Percentiles rank a stretch among this genome's conserved stretches.
Evolutionary conservation across 345 rosid species (phyloP).

Genomic region (Moricandia moricandioides): DNA sequence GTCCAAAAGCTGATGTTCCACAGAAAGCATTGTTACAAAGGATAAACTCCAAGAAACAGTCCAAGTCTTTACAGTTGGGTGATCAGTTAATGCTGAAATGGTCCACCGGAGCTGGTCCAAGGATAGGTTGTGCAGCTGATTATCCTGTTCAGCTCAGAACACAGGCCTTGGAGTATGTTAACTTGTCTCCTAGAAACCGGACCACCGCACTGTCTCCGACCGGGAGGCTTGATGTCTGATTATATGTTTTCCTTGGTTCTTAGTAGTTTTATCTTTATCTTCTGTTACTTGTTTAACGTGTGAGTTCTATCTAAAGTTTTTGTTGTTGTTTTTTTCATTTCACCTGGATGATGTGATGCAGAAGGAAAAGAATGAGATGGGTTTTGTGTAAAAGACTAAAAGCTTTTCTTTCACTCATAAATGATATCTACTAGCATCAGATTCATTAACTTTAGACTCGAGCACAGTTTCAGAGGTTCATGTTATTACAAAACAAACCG

Average conservation of each 20-base stretch:
- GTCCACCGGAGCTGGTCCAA: conserved; percentile 84
- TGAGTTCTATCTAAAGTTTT: conserved; percentile 10
- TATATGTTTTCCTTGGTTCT: background rate
- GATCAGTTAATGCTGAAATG: conserved; percentile 75
- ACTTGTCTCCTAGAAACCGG: conserved; percentile 59
- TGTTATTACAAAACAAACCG: background rate
- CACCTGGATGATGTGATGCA: background rate
- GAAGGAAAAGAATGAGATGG: background rate
- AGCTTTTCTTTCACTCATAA: background rate
- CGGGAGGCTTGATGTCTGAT: conserved; percentile 28
- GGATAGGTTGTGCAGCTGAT: conserved; percentile 89
- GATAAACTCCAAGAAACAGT: conserved; percentile 79
- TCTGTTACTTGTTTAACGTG: conserved; percentile 19
- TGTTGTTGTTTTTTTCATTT: background rate
- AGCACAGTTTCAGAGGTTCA: background rate
- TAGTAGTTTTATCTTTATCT: background rate
- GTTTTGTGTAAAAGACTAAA: background rate
- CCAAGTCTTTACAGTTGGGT: conserved; percentile 63
- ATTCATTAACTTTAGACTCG: background rate
- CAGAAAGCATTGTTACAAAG: conserved; percentile 52
- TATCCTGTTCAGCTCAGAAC: conserved; percentile 70
- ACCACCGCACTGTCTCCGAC: conserved; percentile 27
- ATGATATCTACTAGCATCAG: background rate
- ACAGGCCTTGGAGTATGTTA: conserved; percentile 79
- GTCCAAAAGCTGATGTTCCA: conserved; percentile 69